Conservation (phyloP, 768 basidiomycete species). For the Rhodotorula graminis region DNA sequence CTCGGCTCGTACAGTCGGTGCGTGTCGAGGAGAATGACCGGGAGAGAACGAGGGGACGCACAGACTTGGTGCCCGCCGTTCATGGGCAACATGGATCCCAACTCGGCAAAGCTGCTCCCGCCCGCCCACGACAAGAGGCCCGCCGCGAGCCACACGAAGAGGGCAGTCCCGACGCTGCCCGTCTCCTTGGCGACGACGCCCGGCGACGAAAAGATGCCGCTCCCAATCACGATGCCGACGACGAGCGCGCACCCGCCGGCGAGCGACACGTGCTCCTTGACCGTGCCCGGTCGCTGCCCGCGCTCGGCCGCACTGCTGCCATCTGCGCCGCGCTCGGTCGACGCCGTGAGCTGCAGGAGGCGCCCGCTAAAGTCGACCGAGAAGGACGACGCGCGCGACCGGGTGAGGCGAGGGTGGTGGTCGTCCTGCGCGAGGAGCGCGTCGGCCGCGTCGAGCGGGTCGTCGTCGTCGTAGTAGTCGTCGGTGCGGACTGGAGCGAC, state of each 20-base stretch:
- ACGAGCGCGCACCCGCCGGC: conserved; percentile 33
- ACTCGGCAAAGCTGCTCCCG: conserved; percentile 27
- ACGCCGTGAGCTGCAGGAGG: conserved; percentile 7
- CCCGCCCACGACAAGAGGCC: conserved; percentile 88
- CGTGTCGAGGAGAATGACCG: too few relatives aligned
- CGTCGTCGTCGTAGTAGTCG: conserved; percentile 15
- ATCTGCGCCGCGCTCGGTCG: not conserved
- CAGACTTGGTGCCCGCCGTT: conserved; percentile 56
- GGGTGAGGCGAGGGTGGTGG: not conserved
- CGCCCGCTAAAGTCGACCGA: conserved; percentile 16
- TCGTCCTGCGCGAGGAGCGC: not conserved
- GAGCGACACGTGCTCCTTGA: conserved; percentile 27
- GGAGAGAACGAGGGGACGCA: too few relatives aligned
- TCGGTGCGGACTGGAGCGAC: not conserved
- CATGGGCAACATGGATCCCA: conserved; percentile 76
- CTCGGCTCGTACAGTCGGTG: too few relatives aligned
- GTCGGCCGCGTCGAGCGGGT: not conserved
- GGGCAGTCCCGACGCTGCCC: conserved; percentile 80
- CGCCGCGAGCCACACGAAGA: conserved; percentile 75
- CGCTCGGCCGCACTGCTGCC: not conserved
- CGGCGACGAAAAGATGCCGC: conserved; percentile 37
- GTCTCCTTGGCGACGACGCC: conserved; percentile 86
- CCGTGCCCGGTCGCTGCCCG: not conserved
- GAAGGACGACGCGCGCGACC: conserved; percentile 8
- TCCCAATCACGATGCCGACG: conserved; percentile 36